Percentiles rank a stretch among this genome's conserved stretches.
Conservation (phyloP, 1,139 yeast species). For the Yamadazyma sp. region DNA sequence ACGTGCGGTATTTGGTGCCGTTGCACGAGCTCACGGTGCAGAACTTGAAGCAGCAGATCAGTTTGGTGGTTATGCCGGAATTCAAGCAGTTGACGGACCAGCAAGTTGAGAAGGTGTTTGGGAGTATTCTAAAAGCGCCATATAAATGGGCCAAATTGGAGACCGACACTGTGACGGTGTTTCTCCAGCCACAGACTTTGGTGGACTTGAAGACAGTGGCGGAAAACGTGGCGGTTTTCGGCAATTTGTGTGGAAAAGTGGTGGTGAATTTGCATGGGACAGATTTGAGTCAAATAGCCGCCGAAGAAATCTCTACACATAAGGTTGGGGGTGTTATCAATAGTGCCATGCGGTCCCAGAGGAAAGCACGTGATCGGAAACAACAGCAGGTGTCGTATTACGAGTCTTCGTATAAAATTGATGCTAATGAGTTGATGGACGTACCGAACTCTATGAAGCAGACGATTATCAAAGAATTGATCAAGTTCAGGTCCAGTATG, state of each 20-base stretch:
- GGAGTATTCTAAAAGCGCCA: conserved; percentile 3
- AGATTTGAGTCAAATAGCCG: conserved; percentile 5
- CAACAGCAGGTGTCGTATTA: conserved; percentile 26
- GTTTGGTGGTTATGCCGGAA: conserved; percentile 32
- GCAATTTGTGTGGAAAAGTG: conserved; percentile 7
- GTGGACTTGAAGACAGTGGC: conserved; percentile 6
- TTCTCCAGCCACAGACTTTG: conserved; percentile 12
- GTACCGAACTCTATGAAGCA: conserved; percentile 61
- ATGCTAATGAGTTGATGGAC: conserved; percentile 59
- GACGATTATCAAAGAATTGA: conserved; percentile 56
- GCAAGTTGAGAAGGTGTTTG: conserved; percentile 30
- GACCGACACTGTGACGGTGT: conserved; percentile 14
- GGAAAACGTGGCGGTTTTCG: conserved; percentile 7
- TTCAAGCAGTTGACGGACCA: conserved; percentile 32
- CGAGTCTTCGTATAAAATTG: conserved; percentile 52
- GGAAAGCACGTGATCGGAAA: conserved; percentile 11
- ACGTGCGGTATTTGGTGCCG: conserved; percentile 15
- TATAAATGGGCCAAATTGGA: conserved; percentile 14
- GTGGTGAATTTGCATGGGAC: conserved; percentile 5
- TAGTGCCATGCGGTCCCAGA: neutral
- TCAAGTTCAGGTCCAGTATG: conserved; percentile 63
- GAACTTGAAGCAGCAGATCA: conserved; percentile 37
- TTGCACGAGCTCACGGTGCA: conserved; percentile 21
- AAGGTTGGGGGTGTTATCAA: conserved; percentile 3
- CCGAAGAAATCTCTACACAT: conserved; percentile 3